Conservation (phyloP, 2,329 filamentous ascomycete genomes). For the Aspergillus quadrilineatus region DNA sequence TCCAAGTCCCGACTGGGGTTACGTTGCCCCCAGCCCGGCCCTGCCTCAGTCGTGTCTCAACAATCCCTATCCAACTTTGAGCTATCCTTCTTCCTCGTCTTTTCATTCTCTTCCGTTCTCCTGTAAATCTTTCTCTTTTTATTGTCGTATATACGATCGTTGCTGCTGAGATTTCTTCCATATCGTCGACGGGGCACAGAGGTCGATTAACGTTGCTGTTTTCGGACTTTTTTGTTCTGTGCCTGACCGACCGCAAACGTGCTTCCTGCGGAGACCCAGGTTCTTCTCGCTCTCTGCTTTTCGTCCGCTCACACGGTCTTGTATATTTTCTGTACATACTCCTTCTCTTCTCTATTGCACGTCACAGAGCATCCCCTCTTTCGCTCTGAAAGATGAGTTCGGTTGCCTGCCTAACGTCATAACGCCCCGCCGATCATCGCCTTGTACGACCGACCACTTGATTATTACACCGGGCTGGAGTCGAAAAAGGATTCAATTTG, state of each 20-base stretch:
- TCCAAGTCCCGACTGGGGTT: not conserved
- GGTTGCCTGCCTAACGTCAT: conserved; percentile 5
- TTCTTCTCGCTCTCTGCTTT: conserved; percentile 4
- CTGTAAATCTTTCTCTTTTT: not conserved
- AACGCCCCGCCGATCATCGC: conserved; percentile 11
- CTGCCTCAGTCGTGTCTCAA: not conserved
- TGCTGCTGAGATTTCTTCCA: not conserved
- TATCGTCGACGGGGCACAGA: not conserved
- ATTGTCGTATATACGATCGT: conserved; percentile 2
- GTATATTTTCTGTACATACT: not conserved
- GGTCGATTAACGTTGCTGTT: conserved; percentile 5
- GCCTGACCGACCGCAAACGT: conserved; percentile 13
- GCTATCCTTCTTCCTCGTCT: not conserved
- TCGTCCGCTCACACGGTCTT: not conserved
- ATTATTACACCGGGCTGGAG: not conserved
- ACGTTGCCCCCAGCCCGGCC: not conserved
- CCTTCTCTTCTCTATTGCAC: not conserved
- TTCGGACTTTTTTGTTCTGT: conserved; percentile 5
- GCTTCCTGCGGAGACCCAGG: not conserved
- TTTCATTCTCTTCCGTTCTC: not conserved
- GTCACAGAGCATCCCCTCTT: not conserved
- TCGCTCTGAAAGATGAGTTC: conserved; percentile 16
- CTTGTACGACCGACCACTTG: conserved; percentile 1
- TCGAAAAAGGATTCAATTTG: not conserved
- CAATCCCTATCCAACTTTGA: not conserved